Percentiles rank a stretch among this genome's conserved stretches.
phyloP scores from a whole-genome alignment of 2,329 filamentous ascomycete species.

The Diaporthe nobilis region DNA sequence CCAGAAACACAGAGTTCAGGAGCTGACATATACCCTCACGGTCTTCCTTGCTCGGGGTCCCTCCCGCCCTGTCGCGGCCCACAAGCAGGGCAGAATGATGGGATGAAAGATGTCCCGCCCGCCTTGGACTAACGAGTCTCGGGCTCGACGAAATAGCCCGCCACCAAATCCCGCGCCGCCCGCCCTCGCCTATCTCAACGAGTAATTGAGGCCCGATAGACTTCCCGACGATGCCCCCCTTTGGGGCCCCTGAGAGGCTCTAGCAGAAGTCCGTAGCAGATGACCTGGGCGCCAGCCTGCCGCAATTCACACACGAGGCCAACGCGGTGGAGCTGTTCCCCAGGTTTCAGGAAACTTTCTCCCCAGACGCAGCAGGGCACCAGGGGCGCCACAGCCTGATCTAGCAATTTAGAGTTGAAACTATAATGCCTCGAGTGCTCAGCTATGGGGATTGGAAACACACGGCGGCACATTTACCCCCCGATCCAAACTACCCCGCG shows the following conservation, averaged over 20 bases:
- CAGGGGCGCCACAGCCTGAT: neutral
- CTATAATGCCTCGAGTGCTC: conserved; percentile 17
- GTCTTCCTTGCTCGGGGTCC: neutral
- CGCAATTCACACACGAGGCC: neutral
- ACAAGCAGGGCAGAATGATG: neutral
- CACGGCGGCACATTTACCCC: conserved; percentile 29
- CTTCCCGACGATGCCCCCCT: conserved; percentile 5
- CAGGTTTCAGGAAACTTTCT: conserved; percentile 32
- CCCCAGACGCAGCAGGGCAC: conserved; percentile 16
- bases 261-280: neutral
- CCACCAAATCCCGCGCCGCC: neutral
- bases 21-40: neutral
- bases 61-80: neutral
- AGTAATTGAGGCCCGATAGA: conserved; percentile 22
- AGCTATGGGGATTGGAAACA: conserved; percentile 17
- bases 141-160: conserved; percentile 9
- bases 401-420: conserved; percentile 26
- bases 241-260: neutral
- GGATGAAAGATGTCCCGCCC: conserved; percentile 34
- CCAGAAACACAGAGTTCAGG: neutral
- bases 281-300: neutral
- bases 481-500: conserved; percentile 29
- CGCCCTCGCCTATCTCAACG: neutral
- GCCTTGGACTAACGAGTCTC: neutral
- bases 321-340: conserved; percentile 8